Evolutionary conservation across 345 rosid genomes (phyloP), one percentile per base, ranked within the genome.

Genomic region (Hibiscus tridactylites): DNA sequence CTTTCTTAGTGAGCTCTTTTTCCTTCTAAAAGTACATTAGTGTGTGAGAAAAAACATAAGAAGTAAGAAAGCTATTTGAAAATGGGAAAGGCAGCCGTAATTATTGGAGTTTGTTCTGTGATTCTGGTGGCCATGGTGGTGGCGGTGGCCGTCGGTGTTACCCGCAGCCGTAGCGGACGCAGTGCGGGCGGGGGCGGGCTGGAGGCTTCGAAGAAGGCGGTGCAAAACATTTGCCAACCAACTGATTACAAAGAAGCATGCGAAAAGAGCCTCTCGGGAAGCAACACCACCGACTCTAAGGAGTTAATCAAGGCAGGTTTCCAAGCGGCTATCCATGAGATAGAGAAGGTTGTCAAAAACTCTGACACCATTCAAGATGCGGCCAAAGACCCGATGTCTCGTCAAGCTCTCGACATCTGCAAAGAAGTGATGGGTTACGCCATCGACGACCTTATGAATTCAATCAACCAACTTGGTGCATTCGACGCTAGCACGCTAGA

Each of bases 51-150:
- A 42, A 37, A 37, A 6, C 1, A 37, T 37, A 37, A 37, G 42
- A 37, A 8, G 42, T 37, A 37, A 37, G 9, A 37, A 37, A 6
- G 8, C 42, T 37, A 47, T 47, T 47, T 47, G 16, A 50, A 50
- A 50, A 50, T 50, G 54, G n/a, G 54, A 50, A 50, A 50, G 15
- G 54, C 6, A 13, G 0, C 19, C 6, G 17, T 4, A 50, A 50
- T 50, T 50, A 15, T 50, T 17, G 54, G 54, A 3, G 54, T 50
- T 49, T 50, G 56, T 50, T 50, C 56, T 5, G 57, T 88, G 54
- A 42, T 89, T 58, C 77, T 93, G 8, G 85, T 93, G 58, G 93
- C 88, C 58, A 81, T 85, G 85, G 87, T 93, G 61, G 85, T 86
- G 9, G 90, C 86, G 0, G 84, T 84, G 46, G 87, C 87, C 0